Evolutionary conservation across 2,329 filamentous ascomycete species (phyloP).

Genomic region (Metarhizium brunneum): DNA sequence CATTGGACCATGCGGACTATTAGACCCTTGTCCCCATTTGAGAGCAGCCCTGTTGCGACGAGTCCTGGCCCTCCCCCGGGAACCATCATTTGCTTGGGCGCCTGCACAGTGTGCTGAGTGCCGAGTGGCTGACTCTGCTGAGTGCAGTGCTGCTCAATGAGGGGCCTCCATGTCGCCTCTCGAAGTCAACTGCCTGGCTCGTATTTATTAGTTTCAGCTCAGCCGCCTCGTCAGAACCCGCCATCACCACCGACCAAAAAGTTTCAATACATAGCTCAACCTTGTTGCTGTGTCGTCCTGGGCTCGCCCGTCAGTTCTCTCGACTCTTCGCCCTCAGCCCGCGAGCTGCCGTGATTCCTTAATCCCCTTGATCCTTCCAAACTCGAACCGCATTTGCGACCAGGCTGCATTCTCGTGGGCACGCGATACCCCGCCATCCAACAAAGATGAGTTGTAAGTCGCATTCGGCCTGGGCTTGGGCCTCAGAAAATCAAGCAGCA

Average conservation of each 20-base stretch:
- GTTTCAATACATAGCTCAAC: background rate
- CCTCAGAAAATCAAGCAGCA: background rate
- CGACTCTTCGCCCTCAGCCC: background rate
- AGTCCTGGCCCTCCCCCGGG: no score
- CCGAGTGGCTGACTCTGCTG: no score
- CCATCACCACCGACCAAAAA: background rate
- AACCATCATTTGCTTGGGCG: no score
- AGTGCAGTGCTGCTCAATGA: no score
- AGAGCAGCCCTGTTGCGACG: no score
- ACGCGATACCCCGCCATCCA: conserved; percentile 16
- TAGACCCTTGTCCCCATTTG: no score
- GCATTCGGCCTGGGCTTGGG: background rate
- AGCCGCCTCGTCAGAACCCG: background rate
- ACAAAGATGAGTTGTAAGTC: conserved; percentile 23
- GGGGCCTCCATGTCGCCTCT: no score
- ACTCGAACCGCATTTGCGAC: background rate
- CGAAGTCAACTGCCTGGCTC: no score
- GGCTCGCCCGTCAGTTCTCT: background rate
- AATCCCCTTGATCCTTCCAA: background rate
- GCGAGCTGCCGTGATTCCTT: background rate
- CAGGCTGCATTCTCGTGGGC: background rate
- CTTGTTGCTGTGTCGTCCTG: background rate
- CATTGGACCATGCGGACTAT: no score
- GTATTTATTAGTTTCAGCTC: background rate
- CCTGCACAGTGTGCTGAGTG: no score